A percentile compares a stretch with the other conserved stretches of the same genome.
Conservation (phyloP, 2,329 filamentous ascomycete species). For the Neonectria neomacrospora region DNA sequence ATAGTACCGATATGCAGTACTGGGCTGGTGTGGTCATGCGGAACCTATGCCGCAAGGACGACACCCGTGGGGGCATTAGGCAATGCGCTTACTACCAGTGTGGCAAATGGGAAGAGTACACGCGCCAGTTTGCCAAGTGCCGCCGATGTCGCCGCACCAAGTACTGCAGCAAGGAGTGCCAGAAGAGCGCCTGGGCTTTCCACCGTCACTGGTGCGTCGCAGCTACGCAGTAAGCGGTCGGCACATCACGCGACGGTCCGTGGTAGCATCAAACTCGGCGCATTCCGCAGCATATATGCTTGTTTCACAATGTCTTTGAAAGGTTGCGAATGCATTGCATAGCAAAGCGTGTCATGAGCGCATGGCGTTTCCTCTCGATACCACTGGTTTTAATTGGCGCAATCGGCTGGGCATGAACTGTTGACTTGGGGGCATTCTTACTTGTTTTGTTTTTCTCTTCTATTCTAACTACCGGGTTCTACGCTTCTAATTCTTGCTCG, state of each 20-base stretch:
- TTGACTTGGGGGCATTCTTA: constrained; percentile 37
- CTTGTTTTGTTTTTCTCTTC: constrained; percentile 30
- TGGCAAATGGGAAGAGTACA: constrained; percentile 97
- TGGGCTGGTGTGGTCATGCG: constrained; percentile 99
- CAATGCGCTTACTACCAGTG: constrained; percentile 99
- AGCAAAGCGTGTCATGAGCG: constrained; percentile 55
- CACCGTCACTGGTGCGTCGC: constrained; percentile 97
- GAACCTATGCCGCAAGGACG: constrained; percentile 97
- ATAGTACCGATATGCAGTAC: constrained; percentile 98
- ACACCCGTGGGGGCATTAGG: constrained; percentile 90
- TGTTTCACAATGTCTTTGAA: constrained; percentile 47
- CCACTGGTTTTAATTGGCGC: constrained; percentile 52
- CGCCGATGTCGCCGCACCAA: constrained; percentile 95
- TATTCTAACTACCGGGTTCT: constrained; percentile 17
- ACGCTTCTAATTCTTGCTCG: constrained; percentile 40
- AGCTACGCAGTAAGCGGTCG: constrained; percentile 62
- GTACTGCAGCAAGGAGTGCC: constrained; percentile 99
- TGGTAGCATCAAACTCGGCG: constrained; percentile 41
- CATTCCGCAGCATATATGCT: constrained; percentile 42
- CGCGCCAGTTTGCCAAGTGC: constrained; percentile 97
- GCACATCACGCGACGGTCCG: constrained; percentile 30
- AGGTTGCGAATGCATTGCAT: constrained; percentile 54
- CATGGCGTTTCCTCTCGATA: constrained; percentile 58
- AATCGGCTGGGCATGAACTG: constrained; percentile 41
- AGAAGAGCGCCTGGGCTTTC: constrained; percentile 98